phyloP scores from a whole-genome alignment of 441 rosid genomes.

The Erodium texanum region DNA sequence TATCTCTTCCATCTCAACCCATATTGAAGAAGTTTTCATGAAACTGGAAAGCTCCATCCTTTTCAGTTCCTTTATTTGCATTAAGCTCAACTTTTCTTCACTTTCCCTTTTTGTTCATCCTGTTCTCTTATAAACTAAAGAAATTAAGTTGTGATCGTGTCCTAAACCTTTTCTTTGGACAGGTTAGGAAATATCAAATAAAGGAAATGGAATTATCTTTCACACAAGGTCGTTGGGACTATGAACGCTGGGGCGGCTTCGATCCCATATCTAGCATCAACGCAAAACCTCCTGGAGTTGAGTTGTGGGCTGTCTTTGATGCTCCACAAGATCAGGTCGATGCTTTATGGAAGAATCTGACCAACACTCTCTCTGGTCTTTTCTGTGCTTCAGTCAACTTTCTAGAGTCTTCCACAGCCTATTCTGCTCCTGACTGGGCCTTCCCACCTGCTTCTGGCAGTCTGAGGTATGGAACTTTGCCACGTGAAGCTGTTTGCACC shows the following conservation, averaged over 20 bases:
- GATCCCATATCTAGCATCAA: conserved; percentile 75
- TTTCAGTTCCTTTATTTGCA: neutral
- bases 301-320: conserved; percentile 93
- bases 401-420: conserved; percentile 72
- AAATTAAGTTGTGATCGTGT: neutral
- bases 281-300: conserved; percentile 96
- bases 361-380: conserved; percentile 82
- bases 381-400: conserved; percentile 94
- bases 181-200: conserved; percentile 68
- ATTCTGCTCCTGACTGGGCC: conserved; percentile 76
- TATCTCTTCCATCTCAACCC: neutral
- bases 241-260: conserved; percentile 92
- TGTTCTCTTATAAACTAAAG: neutral
- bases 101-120: neutral
- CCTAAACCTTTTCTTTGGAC: conserved; percentile 29
- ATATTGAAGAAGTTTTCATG: neutral
- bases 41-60: neutral
- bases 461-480: conserved; percentile 77
- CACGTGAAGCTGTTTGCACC: conserved; percentile 97
- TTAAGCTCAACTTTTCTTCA: neutral
- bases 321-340: conserved; percentile 65
- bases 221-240: conserved; percentile 96
- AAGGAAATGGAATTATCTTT: conserved; percentile 94
- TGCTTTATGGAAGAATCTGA: conserved; percentile 80
- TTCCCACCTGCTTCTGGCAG: conserved; percentile 51